phyloP scores from a whole-genome alignment of 2,329 filamentous ascomycete species.

The Fusarium austroafricanum region DNA sequence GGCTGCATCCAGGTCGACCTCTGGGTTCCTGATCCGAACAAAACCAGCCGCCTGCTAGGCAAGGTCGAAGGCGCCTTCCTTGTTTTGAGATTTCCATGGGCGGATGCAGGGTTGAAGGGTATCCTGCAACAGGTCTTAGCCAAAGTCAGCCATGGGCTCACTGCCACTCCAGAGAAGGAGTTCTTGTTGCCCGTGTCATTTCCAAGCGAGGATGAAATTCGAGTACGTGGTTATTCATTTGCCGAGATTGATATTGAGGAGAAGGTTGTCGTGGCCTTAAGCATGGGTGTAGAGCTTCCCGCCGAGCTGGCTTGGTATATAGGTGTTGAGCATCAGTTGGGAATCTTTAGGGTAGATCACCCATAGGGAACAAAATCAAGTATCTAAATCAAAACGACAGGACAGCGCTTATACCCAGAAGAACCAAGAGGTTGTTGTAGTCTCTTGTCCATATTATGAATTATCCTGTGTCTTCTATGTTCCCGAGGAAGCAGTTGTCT shows the following conservation, averaged over 20 bases:
- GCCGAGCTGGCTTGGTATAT: slow-evolving; percentile 73
- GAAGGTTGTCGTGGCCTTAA: slow-evolving; percentile 65
- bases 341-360: slow-evolving; percentile 75
- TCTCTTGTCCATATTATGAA: too few species aligned
- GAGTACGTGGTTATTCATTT: slow-evolving; percentile 67
- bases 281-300: slow-evolving; percentile 69
- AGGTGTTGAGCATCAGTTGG: slow-evolving; percentile 73
- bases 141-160: slow-evolving; percentile 62
- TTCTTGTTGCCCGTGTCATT: slow-evolving; percentile 74
- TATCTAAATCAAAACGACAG: slow-evolving; percentile 66
- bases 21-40: slow-evolving; percentile 75
- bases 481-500: not conserved
- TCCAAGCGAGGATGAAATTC: slow-evolving; percentile 68
- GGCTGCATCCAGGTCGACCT: slow-evolving; percentile 75
- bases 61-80: slow-evolving; percentile 69
- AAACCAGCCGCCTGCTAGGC: slow-evolving; percentile 63
- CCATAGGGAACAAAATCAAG: slow-evolving; percentile 65
- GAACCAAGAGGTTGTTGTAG: too few species aligned
- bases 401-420: slow-evolving; percentile 51
- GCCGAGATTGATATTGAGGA: slow-evolving; percentile 75
- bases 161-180: slow-evolving; percentile 68
- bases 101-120: slow-evolving; percentile 61
- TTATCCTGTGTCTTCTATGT: not conserved
- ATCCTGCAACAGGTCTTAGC: slow-evolving; percentile 58
- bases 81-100: slow-evolving; percentile 74